Percentiles rank a stretch among this genome's conserved stretches.
Evolutionary conservation across 1,284 basidiomycete species (phyloP).

Genomic region (Tilletia horrida): DNA sequence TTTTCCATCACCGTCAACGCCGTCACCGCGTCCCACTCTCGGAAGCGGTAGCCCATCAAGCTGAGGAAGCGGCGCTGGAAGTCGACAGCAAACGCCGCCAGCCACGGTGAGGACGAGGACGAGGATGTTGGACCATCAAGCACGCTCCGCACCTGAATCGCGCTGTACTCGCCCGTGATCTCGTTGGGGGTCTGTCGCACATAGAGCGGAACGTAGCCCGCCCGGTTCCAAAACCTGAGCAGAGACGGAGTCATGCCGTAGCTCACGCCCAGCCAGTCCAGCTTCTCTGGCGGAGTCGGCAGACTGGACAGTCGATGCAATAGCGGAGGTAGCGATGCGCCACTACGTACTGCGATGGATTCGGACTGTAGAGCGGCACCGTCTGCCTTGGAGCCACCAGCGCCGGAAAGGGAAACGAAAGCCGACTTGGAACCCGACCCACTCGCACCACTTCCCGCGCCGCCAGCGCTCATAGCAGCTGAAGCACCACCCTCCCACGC

Average conservation of each 20-base stretch:
- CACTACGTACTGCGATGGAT: conserved; percentile 67
- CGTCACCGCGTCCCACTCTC: conserved; percentile 82
- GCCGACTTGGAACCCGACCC: conserved; percentile 8
- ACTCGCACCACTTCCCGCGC: background rate
- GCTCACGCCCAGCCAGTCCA: conserved; percentile 95
- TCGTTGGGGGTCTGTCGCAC: conserved; percentile 90
- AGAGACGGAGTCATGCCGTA: conserved; percentile 88
- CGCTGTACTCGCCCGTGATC: conserved; percentile 92
- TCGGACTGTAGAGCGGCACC: conserved; percentile 24
- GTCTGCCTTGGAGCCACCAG: background rate
- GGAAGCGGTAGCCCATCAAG: conserved; percentile 87
- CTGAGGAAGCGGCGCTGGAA: conserved; percentile 87
- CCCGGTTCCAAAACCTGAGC: conserved; percentile 93
- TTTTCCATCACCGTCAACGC: conserved; percentile 86
- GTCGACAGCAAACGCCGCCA: conserved; percentile 86
- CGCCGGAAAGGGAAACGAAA: conserved; percentile 19
- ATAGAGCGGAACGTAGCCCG: conserved; percentile 86
- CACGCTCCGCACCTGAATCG: conserved; percentile 79
- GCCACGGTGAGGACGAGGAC: conserved; percentile 67
- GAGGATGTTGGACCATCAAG: conserved; percentile 24
- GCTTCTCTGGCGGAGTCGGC: conserved; percentile 73
- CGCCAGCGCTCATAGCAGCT: background rate
- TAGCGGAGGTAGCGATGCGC: conserved; percentile 82
- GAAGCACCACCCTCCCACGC: background rate
- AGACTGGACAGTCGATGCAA: conserved; percentile 80